Percentiles rank a stretch among this genome's conserved stretches.
Evolutionary conservation across 2,329 filamentous ascomycete genomes (phyloP).

Genomic region (Cercospora sesami): DNA sequence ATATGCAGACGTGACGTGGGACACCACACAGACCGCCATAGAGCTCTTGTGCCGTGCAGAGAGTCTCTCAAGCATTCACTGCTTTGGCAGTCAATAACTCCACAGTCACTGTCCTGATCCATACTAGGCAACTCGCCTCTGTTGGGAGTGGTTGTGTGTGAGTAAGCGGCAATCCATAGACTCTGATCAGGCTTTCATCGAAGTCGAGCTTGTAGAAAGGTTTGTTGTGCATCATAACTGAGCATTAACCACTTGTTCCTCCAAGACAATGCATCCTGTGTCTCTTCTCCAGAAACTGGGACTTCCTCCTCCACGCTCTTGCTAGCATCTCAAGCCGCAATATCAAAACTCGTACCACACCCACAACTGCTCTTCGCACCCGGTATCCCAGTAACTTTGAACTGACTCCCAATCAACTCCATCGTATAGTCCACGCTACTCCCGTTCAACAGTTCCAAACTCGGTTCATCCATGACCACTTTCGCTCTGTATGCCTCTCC

Average conservation of each 20-base stretch:
- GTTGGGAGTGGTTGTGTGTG: neutral
- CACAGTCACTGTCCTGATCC: too few relatives aligned
- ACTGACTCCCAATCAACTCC: constrained; percentile 92
- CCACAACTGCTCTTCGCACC: constrained; percentile 90
- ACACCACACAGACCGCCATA: neutral
- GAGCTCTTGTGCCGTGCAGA: neutral
- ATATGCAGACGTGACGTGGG: neutral
- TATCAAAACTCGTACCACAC: constrained; percentile 96
- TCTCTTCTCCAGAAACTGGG: too few relatives aligned
- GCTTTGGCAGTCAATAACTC: neutral
- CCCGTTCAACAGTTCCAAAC: constrained; percentile 82
- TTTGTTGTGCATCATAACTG: too few relatives aligned
- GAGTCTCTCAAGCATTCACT: neutral
- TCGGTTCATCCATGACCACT: constrained; percentile 84
- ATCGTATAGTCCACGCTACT: constrained; percentile 96
- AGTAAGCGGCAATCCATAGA: neutral
- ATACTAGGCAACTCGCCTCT: neutral
- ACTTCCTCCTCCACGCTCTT: too few relatives aligned
- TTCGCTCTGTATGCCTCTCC: constrained; percentile 61
- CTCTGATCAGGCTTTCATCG: neutral
- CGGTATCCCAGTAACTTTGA: constrained; percentile 94
- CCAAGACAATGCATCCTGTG: too few relatives aligned
- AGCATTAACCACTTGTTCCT: too few relatives aligned
- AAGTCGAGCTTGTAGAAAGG: too few relatives aligned
- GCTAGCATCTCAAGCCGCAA: constrained; percentile 52